Evolutionary conservation across 192 early-diverging fungal genomes (phyloP), one percentile per base, ranked within the genome.

Genomic region (Podila epicladia): DNA sequence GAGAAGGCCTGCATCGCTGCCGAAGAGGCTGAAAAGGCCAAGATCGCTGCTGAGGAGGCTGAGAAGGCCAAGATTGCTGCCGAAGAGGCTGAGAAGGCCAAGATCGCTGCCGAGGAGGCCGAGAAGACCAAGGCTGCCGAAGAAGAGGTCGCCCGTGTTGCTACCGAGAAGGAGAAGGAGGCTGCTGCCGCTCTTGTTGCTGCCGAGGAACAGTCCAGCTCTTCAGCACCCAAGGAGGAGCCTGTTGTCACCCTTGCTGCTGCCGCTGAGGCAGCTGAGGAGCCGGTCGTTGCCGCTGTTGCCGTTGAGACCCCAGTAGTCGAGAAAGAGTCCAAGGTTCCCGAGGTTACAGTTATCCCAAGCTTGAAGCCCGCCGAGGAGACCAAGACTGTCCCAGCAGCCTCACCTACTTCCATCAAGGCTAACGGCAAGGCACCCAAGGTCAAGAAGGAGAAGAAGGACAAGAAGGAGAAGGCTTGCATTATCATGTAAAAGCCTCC

Each of bases 361-460:
- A 71, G 41, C 58, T 45, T 77, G 45, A 77, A 77, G 69, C 69
- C 75, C 22, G 29, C 71, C 1, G 77, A 72, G 41, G 71, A 80
- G 24, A 64, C 45, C 61, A 80, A 80, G 77, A 51, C 67, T 7
- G 58, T 41, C 2, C 38, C 76, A 24, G 33, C 58, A 57, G 58
- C 60, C 6, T 55, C 37, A 19, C 55, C 67, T 9, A 58, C 49
- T 13, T 33, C 58, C 8, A 29, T 59, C 9, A 37, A 51, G 9
- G 4, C 69, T 4, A 68, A 35, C 58, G 51, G 65, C 59, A 80
- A 80, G 77, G 74, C 69, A 74, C 33, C 64, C 59, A 37, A 73
- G 58, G 64, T 13, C 32, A 63, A 71, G 69, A 77, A 77, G 75
- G 67, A 69, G 38, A 71, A 78, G 69, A 78, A 78, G 69, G 73